phyloP scores from a whole-genome alignment of 805 yeast genomes.

The Soucietia sequanensis region DNA sequence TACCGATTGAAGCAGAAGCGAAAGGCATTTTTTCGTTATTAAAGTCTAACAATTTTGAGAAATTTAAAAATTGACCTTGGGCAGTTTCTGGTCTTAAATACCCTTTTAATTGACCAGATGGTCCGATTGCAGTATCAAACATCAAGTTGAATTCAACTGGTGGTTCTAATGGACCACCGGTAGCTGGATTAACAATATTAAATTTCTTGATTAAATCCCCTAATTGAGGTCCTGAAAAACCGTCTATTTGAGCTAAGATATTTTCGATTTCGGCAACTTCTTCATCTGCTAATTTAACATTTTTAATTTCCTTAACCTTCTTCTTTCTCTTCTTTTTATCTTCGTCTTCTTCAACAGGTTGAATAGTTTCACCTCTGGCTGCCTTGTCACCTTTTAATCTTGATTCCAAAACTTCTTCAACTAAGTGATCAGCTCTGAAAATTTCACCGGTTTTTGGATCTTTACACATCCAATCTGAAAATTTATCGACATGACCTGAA shows the following conservation, averaged over 20 bases:
- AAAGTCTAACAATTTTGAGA: constrained; percentile 87
- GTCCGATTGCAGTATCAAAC: constrained; percentile 99
- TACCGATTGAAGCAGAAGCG: constrained; percentile 99
- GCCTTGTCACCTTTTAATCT: constrained; percentile 96
- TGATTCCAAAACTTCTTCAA: constrained; percentile 95
- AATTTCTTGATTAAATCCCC: constrained; percentile 84
- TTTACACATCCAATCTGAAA: constrained; percentile 98
- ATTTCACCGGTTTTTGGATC: constrained; percentile 96
- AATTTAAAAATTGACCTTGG: constrained; percentile 97
- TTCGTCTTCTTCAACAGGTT: constrained; percentile 57
- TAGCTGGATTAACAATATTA: constrained; percentile 87
- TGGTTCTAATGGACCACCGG: constrained; percentile 79
- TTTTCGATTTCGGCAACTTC: constrained; percentile 78
- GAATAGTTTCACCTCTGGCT: constrained; percentile 77
- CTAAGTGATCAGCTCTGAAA: constrained; percentile 97
- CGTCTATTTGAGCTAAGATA: constrained; percentile 91
- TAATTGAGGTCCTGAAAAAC: constrained; percentile 87
- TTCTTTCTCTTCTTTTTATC: constrained; percentile 73
- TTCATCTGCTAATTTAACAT: constrained; percentile 78
- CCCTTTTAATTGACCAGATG: constrained; percentile 95
- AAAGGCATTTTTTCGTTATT: constrained; percentile 97
- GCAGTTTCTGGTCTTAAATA: constrained; percentile 98
- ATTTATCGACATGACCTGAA: constrained; percentile 98
- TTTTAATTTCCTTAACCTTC: constrained; percentile 94
- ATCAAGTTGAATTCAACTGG: constrained; percentile 96